Base-by-base conservation (phyloP, 2,329 filamentous ascomycete species). In the Diaporthe capsici region DNA sequence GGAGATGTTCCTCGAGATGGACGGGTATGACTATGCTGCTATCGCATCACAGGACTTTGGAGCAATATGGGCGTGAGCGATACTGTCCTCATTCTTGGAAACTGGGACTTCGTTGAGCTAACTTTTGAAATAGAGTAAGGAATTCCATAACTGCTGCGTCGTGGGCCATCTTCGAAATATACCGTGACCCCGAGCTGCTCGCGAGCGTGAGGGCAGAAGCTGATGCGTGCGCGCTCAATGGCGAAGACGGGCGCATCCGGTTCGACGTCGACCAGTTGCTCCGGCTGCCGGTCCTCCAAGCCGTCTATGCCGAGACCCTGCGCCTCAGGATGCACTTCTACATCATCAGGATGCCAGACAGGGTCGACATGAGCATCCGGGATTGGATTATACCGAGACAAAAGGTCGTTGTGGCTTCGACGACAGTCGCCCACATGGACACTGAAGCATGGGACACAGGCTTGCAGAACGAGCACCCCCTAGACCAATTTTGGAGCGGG, bases 291-390 rank as follows among this genome's bases (percentile, higher is more conserved):
- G 8, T 79, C 10, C 78, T 82, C 7, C 80, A 80, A 72, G 80
- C 80, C 31, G 76, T 80, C 20, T 81, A 82, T 71, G 80, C 81
- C 20, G 80, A 82, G 78, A 81, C 79, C 0, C 70, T 81, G 22
- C 79, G 81, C 13, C 80, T 81, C 2, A 71, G 80, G n/a, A 81
- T 81, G 79, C 78, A 82, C 75, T 81, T 81, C 37, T 82, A 82
- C 71, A 78, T 82, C 34, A 79, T 82, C 57, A 76, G 80, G 47
- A 81, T 81, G 78, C 71, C 78, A 8, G 80, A 81, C 28, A 77
- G 55, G 12, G 75, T 68, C 15, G 78, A 75, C 7, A 68, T 73
- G 4, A 68, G 34, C 6, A 53, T 70, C 7, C 17, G 10, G 7
- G 70, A 53, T 42, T 81, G 78, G 78, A 39, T 80, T 12, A 78